Percentiles rank a stretch among this genome's conserved stretches.
phyloP scores from a whole-genome alignment of 306 rosid species.

The Fagus sylvatica region DNA sequence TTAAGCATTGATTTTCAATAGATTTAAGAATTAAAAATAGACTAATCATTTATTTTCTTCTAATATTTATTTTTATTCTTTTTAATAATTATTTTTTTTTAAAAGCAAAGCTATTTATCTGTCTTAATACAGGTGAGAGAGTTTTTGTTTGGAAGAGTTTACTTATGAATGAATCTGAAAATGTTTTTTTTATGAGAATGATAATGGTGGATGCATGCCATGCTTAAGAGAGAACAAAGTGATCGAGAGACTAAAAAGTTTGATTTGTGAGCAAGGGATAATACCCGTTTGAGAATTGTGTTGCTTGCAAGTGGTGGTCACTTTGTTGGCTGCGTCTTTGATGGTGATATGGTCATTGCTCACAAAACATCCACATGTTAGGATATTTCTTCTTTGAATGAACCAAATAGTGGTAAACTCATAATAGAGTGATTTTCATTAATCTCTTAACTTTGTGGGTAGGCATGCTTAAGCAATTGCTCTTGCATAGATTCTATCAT shows the following conservation, averaged over 20 bases:
- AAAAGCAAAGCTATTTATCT: conserved; percentile 31
- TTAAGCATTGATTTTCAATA: too few species aligned
- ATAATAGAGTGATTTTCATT: conserved; percentile 4
- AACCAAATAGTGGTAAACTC: background rate
- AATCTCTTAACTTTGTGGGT: background rate
- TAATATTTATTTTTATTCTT: too few species aligned
- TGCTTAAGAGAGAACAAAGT: conserved; percentile 38
- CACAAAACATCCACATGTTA: conserved; percentile 95
- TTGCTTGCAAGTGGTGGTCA: too few species aligned
- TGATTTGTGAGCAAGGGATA: conserved; percentile 69
- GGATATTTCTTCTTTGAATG: conserved; percentile 3
- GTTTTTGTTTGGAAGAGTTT: too few species aligned
- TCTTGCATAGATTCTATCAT: too few species aligned
- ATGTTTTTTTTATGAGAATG: conserved; percentile 35
- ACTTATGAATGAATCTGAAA: conserved; percentile 45
- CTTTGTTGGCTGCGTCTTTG: too few species aligned
- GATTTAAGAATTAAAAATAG: too few species aligned
- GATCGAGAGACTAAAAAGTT: conserved; percentile 51
- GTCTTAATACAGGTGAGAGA: too few species aligned
- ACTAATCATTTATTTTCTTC: too few species aligned
- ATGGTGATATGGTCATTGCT: conserved; percentile 63
- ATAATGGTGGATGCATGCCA: conserved; percentile 19
- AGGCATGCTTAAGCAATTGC: too few species aligned
- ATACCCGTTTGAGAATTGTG: conserved; percentile 46
- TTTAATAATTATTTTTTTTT: too few species aligned